phyloP scores from a whole-genome alignment of 2,329 filamentous ascomycete genomes.

The Hymenoscyphus infarciens region DNA sequence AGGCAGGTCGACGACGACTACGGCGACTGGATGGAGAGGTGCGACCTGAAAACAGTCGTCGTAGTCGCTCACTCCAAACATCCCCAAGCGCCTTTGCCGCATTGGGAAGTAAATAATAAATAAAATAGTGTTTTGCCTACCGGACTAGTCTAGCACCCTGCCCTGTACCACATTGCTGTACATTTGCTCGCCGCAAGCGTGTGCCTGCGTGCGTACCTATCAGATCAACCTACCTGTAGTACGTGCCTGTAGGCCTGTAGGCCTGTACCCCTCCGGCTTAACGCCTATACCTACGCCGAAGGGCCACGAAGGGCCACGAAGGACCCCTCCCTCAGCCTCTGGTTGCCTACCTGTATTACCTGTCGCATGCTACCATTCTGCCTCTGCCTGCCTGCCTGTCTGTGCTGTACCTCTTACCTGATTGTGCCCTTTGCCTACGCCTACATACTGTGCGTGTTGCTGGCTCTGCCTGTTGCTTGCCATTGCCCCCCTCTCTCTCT shows the following conservation, averaged over 20 bases:
- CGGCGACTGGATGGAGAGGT: not conserved
- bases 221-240: slow-evolving; percentile 4
- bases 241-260: not conserved
- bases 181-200: not conserved
- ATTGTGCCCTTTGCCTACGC: not conserved
- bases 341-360: slow-evolving; percentile 3
- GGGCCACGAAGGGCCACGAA: not conserved
- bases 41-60: not conserved
- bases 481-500: not conserved
- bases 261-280: not conserved
- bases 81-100: slow-evolving; percentile 3
- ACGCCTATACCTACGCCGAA: not conserved
- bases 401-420: not conserved
- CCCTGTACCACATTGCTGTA: not conserved
- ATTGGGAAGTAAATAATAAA: slow-evolving; percentile 8
- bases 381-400: not conserved
- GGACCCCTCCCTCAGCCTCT: not conserved
- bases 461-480: not conserved
- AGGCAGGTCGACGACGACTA: not conserved
- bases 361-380: not conserved
- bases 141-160: not conserved
- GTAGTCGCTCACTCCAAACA: not conserved
- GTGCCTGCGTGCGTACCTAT: slow-evolving; percentile 2
- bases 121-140: not conserved
- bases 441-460: slow-evolving; percentile 3